Evolutionary conservation across 1,284 basidiomycete genomes (phyloP), one percentile per base, ranked within the genome.

Genomic region (Psilocybe mexicana): DNA sequence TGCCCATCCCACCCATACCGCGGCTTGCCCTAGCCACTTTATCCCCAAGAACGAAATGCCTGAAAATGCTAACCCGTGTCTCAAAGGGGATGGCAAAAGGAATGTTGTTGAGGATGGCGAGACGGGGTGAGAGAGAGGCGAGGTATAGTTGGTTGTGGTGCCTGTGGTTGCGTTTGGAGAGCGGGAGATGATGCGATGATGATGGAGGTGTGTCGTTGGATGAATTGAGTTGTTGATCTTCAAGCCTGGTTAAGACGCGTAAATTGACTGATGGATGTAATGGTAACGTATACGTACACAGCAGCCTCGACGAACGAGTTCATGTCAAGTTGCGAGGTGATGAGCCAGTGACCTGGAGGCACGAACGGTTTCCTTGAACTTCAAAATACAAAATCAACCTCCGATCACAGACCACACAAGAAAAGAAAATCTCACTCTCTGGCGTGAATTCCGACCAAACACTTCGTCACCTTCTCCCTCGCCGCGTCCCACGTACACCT

Each of bases 11-110:
- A 33, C 30, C 30, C 30, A 33, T 33, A 33, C 30, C 30, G 30
- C 4, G 4, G 8, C 30, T 8, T 0, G 30, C 30, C 8, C 30
- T 33, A 33, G 30, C 30, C 5, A 33, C 30, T 33, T 33, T 77
- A 68, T 94, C 90, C 60, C 82, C 86, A 63, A 77, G 68, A 49
- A 97, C 83, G 69, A 96, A 97, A 55, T 85, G 79, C 28, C 93
- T 82, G 74, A 98, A 98, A 47, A 98, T 94, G 45, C 88, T 82
- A 6, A 98, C 92, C 23, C 96, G 87, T 0, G 88, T 86, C 59
- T 92, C 88, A 73, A 99, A 99, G 0, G 96, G 96, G 58, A 99
- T 92, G 11, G 94, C 87, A 76, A 99, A 98, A 0, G 96, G 97
- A 53, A 98, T 92, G 71, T 98, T 96, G 77, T 98, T 94, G 52